A percentile compares a stretch with the other conserved stretches of the same genome.
Conservation (phyloP, 345 rosid genomes). For the Luvunga scandens region DNA sequence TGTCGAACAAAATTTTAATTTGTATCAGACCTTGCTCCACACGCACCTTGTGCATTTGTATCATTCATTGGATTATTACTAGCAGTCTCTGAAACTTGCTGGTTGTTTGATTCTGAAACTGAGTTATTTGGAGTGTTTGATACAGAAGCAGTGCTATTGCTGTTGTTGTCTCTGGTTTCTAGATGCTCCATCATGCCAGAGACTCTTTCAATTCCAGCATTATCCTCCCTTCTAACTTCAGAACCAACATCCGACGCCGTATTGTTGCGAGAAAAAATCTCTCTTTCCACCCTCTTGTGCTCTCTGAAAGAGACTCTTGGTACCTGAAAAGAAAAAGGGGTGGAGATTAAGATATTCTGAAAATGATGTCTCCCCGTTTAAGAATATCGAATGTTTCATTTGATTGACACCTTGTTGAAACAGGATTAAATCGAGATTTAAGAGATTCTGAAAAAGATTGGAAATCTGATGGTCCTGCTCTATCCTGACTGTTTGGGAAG, state of each 20-base stretch:
- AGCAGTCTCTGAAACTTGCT: slow-evolving; percentile 23
- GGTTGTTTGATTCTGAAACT: slow-evolving; percentile 39
- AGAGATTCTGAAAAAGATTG: slow-evolving; percentile 88
- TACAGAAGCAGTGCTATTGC: slow-evolving; percentile 40
- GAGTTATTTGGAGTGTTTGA: slow-evolving; percentile 40
- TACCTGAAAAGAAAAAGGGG: slow-evolving; percentile 41
- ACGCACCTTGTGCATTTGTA: slow-evolving; percentile 36
- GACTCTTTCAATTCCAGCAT: slow-evolving; percentile 81
- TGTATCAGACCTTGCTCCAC: slow-evolving; percentile 51
- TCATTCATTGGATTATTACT: slow-evolving; percentile 32
- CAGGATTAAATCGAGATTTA: slow-evolving; percentile 69
- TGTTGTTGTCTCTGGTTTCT: slow-evolving; percentile 52
- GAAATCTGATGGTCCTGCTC: slow-evolving; percentile 84
- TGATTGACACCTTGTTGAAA: slow-evolving; percentile 59
- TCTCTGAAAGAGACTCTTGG: slow-evolving; percentile 88
- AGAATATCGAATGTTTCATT: slow-evolving; percentile 1
- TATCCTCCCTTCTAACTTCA: slow-evolving; percentile 82
- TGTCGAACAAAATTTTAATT: slow-evolving; percentile 23
- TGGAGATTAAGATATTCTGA: neutral
- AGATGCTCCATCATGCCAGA: slow-evolving; percentile 83
- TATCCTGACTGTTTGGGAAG: slow-evolving; percentile 68
- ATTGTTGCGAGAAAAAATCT: slow-evolving; percentile 71
- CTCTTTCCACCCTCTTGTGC: slow-evolving; percentile 95
- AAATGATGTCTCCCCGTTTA: neutral
- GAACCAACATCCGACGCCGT: slow-evolving; percentile 67